Percentiles rank a stretch among this genome's conserved stretches.
phyloP scores from a whole-genome alignment of 495 filamentous ascomycete genomes.

The Tuber umbilicatum region DNA sequence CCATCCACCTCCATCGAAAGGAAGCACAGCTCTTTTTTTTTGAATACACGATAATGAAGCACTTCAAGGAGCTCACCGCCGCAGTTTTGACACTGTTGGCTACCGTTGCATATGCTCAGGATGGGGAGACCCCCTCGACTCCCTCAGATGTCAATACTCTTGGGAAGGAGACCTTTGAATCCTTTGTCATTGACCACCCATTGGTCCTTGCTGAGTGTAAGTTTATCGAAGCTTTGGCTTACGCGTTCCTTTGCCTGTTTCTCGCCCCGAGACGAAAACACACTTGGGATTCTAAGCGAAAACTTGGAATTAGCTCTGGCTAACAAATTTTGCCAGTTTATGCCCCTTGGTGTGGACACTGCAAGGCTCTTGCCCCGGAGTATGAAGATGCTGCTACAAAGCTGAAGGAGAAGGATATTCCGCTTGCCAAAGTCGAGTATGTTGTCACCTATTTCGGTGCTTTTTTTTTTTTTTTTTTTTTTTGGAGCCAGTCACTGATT shows the following conservation, averaged over 20 bases:
- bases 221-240: slow-evolving; percentile 30
- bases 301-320: slow-evolving; percentile 18
- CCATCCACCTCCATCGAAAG: neutral
- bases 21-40: neutral
- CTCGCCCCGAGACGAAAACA: neutral
- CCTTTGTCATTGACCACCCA: slow-evolving; percentile 76
- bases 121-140: slow-evolving; percentile 54
- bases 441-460: neutral
- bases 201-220: slow-evolving; percentile 75
- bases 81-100: slow-evolving; percentile 39
- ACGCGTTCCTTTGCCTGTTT: neutral
- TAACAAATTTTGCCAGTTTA: slow-evolving; percentile 50
- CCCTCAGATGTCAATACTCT: slow-evolving; percentile 74
- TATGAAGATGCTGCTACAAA: slow-evolving; percentile 87
- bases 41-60: slow-evolving; percentile 35
- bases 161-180: slow-evolving; percentile 74
- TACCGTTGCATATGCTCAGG: slow-evolving; percentile 50
- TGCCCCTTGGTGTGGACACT: slow-evolving; percentile 72
- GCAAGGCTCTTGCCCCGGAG: slow-evolving; percentile 76
- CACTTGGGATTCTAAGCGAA: neutral
- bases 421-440: slow-evolving; percentile 78
- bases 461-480: neutral
- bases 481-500: slow-evolving; percentile 5
- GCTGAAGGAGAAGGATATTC: slow-evolving; percentile 91
- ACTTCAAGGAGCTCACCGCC: slow-evolving; percentile 39